These are phyloP conservation scores for Linum tenue DNA, from an alignment of 345 rosid genomes.

Conservation along the genomic window DNA sequence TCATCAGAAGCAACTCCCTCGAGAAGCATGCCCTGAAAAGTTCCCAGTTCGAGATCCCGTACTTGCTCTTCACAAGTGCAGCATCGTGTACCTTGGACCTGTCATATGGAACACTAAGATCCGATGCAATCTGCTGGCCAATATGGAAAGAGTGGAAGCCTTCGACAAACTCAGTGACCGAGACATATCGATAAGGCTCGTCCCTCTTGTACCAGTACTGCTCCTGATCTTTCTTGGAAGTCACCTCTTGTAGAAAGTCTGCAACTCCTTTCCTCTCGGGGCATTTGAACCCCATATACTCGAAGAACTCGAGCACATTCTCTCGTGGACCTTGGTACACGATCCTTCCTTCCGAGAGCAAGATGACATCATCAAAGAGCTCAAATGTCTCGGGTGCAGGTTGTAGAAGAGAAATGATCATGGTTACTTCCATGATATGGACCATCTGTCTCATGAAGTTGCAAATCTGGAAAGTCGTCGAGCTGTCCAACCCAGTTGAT, in stretches of 20 bases:
- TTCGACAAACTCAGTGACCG: conserved; percentile 37
- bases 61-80: conserved; percentile 54
- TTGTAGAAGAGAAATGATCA: conserved; percentile 41
- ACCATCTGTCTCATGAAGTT: conserved; percentile 39
- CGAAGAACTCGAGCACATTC: conserved; percentile 55
- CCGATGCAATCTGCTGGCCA: conserved; percentile 38
- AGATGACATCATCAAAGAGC: conserved; percentile 66
- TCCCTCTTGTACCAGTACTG: conserved; percentile 57
- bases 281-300: conserved; percentile 62
- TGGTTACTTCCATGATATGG: conserved; percentile 36
- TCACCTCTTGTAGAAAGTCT: conserved; percentile 70
- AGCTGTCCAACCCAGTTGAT: conserved; percentile 46
- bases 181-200: conserved; percentile 38
- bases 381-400: conserved; percentile 49
- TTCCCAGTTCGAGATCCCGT: conserved; percentile 58
- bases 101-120: conserved; percentile 47
- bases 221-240: conserved; percentile 70
- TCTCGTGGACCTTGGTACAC: conserved; percentile 71
- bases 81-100: conserved; percentile 49
- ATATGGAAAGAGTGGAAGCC: conserved; percentile 44
- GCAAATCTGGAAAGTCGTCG: conserved; percentile 39
- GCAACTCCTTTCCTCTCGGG: conserved; percentile 73
- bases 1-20: conserved; percentile 68
- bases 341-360: conserved; percentile 57
- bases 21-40: conserved; percentile 58